Evolutionary conservation across 441 rosid species (phyloP), one percentile per base, ranked within the genome.

Genomic region (Populus hybrid): DNA sequence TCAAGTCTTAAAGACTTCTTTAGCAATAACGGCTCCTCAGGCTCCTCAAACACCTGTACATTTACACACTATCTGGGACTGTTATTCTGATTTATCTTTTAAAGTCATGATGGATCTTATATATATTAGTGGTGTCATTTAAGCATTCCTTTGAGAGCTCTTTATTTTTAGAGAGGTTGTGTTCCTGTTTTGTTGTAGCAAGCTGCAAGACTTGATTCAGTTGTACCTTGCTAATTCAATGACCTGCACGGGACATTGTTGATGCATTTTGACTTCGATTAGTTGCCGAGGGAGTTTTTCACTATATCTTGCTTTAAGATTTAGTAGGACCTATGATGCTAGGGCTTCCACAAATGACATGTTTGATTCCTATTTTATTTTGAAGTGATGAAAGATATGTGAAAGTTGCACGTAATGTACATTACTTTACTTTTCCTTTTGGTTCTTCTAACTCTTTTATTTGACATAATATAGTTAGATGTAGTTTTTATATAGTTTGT

Each of bases 1-100:
- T 68, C 89, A 90, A 78, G 86, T 90, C 88, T 84, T 88, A 90
- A 97, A 97, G 89, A 83, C 85, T 73, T 79, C 97, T 78, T 79
- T 87, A 87, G 92, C 89, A 74, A 82, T 88, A 64, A 18, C 94
- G 73, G 87, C 92, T 81, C 78, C 99, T 72, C 99, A 89, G 32
- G 32, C 32, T 30, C 32, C 32, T 30, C 32, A 30, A 84, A 76
- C 81, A 70, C 87, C 90, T 72, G 99, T 94, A 88, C 74, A 85
- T 82, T 63, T 73, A 54, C n/a, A 54, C 61, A 54, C 61, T 54
- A 54, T 54, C 61, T 54, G 61, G 61, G 61, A 67, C 69, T 34
- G 36, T 18, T 12, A 66, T 54, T 69, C 14, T 69, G 70, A 12
- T 72, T 23, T 26, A 40, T 2, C 18, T 42, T 75, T 73, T 68